phyloP scores from a whole-genome alignment of 495 filamentous ascomycete species.

The Neurospora hispaniola region DNA sequence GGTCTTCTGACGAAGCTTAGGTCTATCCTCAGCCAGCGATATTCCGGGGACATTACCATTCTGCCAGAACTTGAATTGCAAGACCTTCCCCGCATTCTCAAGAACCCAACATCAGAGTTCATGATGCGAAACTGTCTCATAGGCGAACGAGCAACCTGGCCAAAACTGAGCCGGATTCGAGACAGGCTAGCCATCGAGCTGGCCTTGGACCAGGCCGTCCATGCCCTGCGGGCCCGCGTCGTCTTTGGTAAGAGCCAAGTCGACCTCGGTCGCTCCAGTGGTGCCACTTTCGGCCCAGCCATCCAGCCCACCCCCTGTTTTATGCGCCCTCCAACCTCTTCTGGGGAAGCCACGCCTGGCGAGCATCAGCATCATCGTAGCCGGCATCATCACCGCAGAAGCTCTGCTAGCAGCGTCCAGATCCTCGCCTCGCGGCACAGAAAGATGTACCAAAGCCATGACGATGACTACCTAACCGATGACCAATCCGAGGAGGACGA shows the following conservation, averaged over 20 bases:
- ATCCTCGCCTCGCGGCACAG: conserved; percentile 16
- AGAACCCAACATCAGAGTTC: conserved; percentile 84
- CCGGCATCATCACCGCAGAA: conserved; percentile 9
- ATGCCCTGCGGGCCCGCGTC: conserved; percentile 60
- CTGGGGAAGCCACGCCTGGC: conserved; percentile 5
- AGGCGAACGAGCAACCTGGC: conserved; percentile 86
- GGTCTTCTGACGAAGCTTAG: conserved; percentile 68
- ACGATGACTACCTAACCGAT: conserved; percentile 18
- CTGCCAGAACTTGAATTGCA: conserved; percentile 66
- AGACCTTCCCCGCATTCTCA: conserved; percentile 66
- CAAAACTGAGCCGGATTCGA: conserved; percentile 67
- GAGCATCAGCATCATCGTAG: conserved; percentile 1
- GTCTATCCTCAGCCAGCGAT: conserved; percentile 78
- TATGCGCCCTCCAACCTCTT: conserved; percentile 4
- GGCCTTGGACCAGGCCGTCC: conserved; percentile 73
- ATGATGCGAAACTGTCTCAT: conserved; percentile 65
- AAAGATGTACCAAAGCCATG: conserved; percentile 8
- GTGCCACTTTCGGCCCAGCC: background rate
- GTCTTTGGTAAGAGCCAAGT: conserved; percentile 70
- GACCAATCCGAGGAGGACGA: conserved; percentile 33
- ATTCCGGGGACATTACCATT: conserved; percentile 93
- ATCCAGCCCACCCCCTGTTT: background rate
- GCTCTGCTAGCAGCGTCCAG: conserved; percentile 20
- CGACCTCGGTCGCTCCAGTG: conserved; percentile 40
- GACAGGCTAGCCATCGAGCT: conserved; percentile 83